A percentile compares a stretch with the other conserved stretches of the same genome.
Evolutionary conservation across 2,329 filamentous ascomycete genomes (phyloP).

Genomic region (Talaromyces sp.): DNA sequence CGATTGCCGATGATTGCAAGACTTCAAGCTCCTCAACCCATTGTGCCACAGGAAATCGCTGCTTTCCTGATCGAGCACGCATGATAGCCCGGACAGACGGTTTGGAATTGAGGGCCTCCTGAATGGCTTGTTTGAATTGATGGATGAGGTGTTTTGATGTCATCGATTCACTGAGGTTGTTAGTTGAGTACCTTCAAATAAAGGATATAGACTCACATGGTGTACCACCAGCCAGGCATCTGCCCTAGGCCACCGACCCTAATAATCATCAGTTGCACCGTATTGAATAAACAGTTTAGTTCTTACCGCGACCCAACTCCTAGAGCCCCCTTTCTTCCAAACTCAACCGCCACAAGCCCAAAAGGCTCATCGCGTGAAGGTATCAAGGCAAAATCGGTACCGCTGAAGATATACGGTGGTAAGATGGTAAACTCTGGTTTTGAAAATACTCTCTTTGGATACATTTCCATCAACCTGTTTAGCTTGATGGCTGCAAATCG

Average conservation of each 20-base stretch:
- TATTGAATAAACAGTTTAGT: neutral
- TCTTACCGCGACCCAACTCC: conserved; percentile 44
- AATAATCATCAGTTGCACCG: neutral
- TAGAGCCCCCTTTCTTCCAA: conserved; percentile 58
- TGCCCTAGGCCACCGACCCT: conserved; percentile 55
- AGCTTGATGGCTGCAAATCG: conserved; percentile 59
- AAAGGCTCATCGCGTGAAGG: conserved; percentile 62
- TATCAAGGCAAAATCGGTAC: conserved; percentile 60
- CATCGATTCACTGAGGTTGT: conserved; percentile 42
- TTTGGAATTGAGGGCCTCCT: conserved; percentile 50
- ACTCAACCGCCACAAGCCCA: conserved; percentile 60
- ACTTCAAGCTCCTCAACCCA: conserved; percentile 57
- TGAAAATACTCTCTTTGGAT: conserved; percentile 55
- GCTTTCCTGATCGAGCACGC: conserved; percentile 55
- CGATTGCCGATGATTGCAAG: conserved; percentile 51
- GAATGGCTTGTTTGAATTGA: conserved; percentile 56
- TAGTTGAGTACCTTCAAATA: neutral
- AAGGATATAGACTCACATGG: conserved; percentile 32
- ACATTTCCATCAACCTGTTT: conserved; percentile 53
- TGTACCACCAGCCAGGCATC: conserved; percentile 63
- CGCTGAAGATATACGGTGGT: conserved; percentile 57
- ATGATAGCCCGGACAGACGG: conserved; percentile 49
- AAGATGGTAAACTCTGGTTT: conserved; percentile 59
- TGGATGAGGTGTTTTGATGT: conserved; percentile 54
- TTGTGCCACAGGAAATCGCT: conserved; percentile 57